Conservation (phyloP, 2,329 filamentous ascomycete species). For the Phyllosticta citribraziliensis region DNA sequence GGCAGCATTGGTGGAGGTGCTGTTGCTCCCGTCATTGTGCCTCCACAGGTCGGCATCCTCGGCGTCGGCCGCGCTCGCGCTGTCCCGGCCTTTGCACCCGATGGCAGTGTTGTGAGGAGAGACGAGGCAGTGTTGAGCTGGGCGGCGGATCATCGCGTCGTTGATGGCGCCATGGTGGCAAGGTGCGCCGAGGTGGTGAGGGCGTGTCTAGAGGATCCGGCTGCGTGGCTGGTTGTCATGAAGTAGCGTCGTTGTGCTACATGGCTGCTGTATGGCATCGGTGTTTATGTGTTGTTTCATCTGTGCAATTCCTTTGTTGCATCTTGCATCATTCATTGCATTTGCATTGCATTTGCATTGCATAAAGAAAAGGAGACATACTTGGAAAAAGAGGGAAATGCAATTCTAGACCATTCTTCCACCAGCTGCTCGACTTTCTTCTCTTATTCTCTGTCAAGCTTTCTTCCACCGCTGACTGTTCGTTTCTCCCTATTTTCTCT, state of each 20-base stretch:
- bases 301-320: too few species aligned
- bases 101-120: slow-evolving; percentile 55
- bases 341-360: too few species aligned
- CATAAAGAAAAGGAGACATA: too few species aligned
- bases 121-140: slow-evolving; percentile 88
- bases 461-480: too few species aligned
- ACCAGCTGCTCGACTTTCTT: too few species aligned
- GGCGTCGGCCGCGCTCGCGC: slow-evolving; percentile 74
- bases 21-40: slow-evolving; percentile 81
- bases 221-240: slow-evolving; percentile 75
- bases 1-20: slow-evolving; percentile 91
- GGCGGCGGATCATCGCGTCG: slow-evolving; percentile 89
- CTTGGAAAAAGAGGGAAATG: too few species aligned
- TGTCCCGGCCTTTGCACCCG: slow-evolving; percentile 63
- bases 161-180: slow-evolving; percentile 92
- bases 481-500: too few species aligned
- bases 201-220: slow-evolving; percentile 71
- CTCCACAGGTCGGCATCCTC: slow-evolving; percentile 83
- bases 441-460: too few species aligned
- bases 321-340: too few species aligned
- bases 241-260: slow-evolving; percentile 36
- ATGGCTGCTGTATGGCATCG: not conserved
- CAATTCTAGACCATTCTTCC: too few species aligned
- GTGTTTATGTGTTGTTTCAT: not conserved
- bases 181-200: slow-evolving; percentile 76